Conservation (phyloP, 108 stramenopile genomes). For the Cyclotella cryptica region DNA sequence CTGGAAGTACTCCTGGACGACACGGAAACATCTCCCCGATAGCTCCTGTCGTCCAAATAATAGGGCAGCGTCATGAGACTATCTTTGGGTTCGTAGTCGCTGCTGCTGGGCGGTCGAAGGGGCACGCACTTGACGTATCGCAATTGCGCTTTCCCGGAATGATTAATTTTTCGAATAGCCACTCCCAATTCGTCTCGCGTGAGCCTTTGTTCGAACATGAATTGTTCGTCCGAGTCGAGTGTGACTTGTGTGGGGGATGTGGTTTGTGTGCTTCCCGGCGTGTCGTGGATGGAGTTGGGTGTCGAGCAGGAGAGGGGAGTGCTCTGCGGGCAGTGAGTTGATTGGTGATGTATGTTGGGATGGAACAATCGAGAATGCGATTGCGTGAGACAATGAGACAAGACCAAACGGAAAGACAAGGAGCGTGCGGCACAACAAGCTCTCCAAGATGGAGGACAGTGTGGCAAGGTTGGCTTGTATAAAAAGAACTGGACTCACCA, state of each 20-base stretch:
- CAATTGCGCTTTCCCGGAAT: conserved; percentile 82
- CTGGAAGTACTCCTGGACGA: conserved; percentile 15
- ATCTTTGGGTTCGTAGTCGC: conserved; percentile 23
- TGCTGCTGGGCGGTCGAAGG: conserved; percentile 44
- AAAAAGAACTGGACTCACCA: too few relatives aligned
- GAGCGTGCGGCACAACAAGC: too few relatives aligned
- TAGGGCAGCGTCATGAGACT: not conserved
- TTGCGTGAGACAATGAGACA: too few relatives aligned
- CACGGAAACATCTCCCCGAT: conserved; percentile 17
- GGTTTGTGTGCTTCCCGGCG: too few relatives aligned
- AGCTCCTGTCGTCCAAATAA: conserved; percentile 16
- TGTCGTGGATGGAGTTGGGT: too few relatives aligned
- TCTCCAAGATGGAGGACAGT: too few relatives aligned
- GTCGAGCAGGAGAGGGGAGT: too few relatives aligned
- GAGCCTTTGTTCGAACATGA: conserved; percentile 84
- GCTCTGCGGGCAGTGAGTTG: too few relatives aligned
- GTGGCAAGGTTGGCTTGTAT: too few relatives aligned
- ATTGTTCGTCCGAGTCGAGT: conserved; percentile 75
- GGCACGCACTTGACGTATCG: conserved; percentile 81
- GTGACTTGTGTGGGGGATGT: not conserved
- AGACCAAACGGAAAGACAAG: too few relatives aligned
- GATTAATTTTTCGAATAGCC: conserved; percentile 87
- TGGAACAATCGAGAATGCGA: too few relatives aligned
- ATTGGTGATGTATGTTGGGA: too few relatives aligned
- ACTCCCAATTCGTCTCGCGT: conserved; percentile 79